A percentile compares a stretch with the other conserved stretches of the same genome.
Conservation (phyloP, 176 grass and related monocot genomes). For the Tillandsia fasciculata region DNA sequence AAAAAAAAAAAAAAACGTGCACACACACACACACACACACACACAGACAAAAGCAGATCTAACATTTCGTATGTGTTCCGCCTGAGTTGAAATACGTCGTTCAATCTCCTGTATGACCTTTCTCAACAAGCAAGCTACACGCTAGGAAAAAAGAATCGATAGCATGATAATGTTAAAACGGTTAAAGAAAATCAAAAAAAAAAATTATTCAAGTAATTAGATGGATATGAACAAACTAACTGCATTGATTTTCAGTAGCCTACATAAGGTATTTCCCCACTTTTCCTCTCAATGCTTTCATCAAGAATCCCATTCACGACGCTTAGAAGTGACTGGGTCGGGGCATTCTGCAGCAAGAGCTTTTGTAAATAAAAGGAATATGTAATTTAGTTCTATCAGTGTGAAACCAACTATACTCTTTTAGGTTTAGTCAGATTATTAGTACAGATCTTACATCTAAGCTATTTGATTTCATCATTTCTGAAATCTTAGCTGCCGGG, state of each 20-base stretch:
- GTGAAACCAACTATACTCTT: not conserved
- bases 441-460: conserved; percentile 42
- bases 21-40: too few relatives aligned
- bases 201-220: conserved; percentile 10
- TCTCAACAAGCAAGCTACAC: conserved; percentile 49
- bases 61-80: conserved; percentile 73
- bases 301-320: conserved; percentile 59
- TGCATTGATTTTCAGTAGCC: conserved; percentile 54
- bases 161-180: not conserved
- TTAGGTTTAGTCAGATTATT: not conserved
- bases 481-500: conserved; percentile 48
- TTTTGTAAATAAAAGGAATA: conserved; percentile 5
- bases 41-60: conserved; percentile 13
- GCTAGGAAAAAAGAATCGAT: conserved; percentile 22
- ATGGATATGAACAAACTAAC: conserved; percentile 50
- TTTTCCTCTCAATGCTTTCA: conserved; percentile 61
- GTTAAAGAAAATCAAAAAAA: not conserved
- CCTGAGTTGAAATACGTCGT: conserved; percentile 52
- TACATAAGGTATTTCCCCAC: conserved; percentile 73
- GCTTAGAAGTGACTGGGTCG: conserved; percentile 66
- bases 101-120: conserved; percentile 61
- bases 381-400: conserved; percentile 4
- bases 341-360: conserved; percentile 46
- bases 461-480: conserved; percentile 62
- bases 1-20: conserved; percentile 8